These are phyloP conservation scores for Chaetoceros muelleri DNA, from an alignment of 108 stramenopile species.

Conservation along the genomic window DNA sequence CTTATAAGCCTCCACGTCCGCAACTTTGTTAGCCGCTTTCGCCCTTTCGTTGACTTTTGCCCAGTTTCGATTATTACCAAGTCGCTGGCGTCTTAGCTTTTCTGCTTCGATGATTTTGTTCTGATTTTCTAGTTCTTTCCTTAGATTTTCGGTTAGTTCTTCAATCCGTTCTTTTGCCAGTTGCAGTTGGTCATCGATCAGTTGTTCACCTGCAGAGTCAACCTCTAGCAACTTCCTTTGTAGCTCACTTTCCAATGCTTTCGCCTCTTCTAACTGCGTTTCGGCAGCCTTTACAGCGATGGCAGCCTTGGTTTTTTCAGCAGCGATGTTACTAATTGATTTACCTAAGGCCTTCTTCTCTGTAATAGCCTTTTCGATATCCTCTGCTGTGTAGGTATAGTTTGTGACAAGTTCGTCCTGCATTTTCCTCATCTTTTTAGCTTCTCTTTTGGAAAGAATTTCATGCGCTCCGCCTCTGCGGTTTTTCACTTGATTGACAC, in stretches of 20 bases:
- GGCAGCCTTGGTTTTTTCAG: slow-evolving; percentile 62
- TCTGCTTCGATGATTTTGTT: slow-evolving; percentile 32
- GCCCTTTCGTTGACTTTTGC: slow-evolving; percentile 78
- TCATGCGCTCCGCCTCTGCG: slow-evolving; percentile 21
- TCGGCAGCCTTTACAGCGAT: slow-evolving; percentile 73
- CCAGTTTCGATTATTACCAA: slow-evolving; percentile 70
- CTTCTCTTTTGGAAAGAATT: slow-evolving; percentile 50
- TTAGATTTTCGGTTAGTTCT: slow-evolving; percentile 8
- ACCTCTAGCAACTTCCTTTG: slow-evolving; percentile 21
- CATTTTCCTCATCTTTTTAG: slow-evolving; percentile 53
- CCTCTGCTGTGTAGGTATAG: slow-evolving; percentile 75
- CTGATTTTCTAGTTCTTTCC: slow-evolving; percentile 29
- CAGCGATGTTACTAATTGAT: slow-evolving; percentile 49
- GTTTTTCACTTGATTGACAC: slow-evolving; percentile 50
- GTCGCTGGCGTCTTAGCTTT: slow-evolving; percentile 35
- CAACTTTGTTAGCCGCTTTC: slow-evolving; percentile 46
- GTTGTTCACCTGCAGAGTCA: slow-evolving; percentile 31
- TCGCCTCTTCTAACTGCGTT: slow-evolving; percentile 22
- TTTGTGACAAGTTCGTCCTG: slow-evolving; percentile 71
- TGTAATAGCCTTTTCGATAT: slow-evolving; percentile 53
- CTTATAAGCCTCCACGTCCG: slow-evolving; percentile 59
- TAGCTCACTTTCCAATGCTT: slow-evolving; percentile 20
- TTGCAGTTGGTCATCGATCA: slow-evolving; percentile 3
- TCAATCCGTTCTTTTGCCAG: slow-evolving; percentile 18
- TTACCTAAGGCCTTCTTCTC: slow-evolving; percentile 61